Evolutionary conservation across 2,329 filamentous ascomycete species (phyloP).

Genomic region (Hypoxylon sp.): DNA sequence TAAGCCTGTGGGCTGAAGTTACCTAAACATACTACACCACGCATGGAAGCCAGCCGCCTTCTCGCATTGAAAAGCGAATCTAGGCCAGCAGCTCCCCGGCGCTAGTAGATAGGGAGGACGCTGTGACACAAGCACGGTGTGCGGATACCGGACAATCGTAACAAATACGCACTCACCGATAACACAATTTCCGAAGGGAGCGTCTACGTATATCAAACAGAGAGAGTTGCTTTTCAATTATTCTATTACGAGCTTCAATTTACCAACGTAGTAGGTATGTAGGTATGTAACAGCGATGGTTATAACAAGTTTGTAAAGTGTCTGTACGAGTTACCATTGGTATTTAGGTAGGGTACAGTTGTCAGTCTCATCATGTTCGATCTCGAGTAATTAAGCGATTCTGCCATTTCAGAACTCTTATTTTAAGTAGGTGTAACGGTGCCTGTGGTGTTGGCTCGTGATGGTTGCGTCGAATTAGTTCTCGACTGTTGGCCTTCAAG

Average conservation of each 20-base stretch:
- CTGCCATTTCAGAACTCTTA: too few relatives aligned
- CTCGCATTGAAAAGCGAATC: constrained; percentile 34
- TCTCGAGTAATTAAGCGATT: too few relatives aligned
- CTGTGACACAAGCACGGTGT: constrained; percentile 32
- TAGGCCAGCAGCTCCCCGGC: constrained; percentile 29
- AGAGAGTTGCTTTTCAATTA: background rate
- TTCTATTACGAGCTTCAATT: background rate
- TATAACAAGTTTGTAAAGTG: background rate
- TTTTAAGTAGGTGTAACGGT: too few relatives aligned
- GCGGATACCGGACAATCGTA: constrained; percentile 7
- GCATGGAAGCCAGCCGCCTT: constrained; percentile 22
- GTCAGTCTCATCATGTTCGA: too few relatives aligned
- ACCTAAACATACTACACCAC: background rate
- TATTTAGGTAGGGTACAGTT: background rate
- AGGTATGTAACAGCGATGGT: background rate
- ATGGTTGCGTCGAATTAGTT: background rate
- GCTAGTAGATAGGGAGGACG: constrained; percentile 20
- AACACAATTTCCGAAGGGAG: constrained; percentile 2
- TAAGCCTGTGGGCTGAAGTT: constrained; percentile 6
- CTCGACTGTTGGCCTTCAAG: too few relatives aligned
- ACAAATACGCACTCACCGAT: constrained; percentile 7
- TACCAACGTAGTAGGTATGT: background rate
- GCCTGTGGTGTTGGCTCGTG: background rate
- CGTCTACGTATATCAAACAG: background rate
- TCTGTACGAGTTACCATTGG: background rate